These are phyloP conservation scores for Bocquillonia castaneifolia DNA, from an alignment of 441 rosid genomes.

Conservation along the genomic window DNA sequence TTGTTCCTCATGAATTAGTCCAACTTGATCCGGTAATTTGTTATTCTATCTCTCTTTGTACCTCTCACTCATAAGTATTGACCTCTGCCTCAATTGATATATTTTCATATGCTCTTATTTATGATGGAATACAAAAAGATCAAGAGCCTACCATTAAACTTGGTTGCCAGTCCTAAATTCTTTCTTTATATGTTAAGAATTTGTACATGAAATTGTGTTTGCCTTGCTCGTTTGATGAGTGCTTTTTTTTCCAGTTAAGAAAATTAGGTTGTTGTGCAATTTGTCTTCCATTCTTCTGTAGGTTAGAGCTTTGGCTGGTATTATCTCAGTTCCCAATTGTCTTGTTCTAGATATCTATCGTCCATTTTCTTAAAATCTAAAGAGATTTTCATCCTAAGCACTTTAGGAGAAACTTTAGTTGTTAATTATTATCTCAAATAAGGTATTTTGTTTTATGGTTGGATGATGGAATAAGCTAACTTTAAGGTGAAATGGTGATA, in stretches of 20 bases:
- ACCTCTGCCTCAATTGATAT: too few relatives aligned
- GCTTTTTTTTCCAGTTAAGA: too few relatives aligned
- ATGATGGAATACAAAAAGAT: neutral
- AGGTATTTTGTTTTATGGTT: neutral
- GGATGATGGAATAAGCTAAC: neutral
- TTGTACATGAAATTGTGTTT: neutral
- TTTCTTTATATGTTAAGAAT: neutral
- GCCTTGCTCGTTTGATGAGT: neutral
- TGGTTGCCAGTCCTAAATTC: neutral
- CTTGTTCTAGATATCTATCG: neutral
- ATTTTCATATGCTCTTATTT: neutral
- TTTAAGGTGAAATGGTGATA: neutral
- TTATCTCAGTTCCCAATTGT: neutral
- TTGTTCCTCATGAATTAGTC: slow-evolving; percentile 48
- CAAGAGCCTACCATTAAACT: neutral
- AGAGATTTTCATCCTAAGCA: neutral
- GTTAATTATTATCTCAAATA: neutral
- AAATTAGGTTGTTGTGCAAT: too few relatives aligned
- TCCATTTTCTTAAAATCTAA: neutral
- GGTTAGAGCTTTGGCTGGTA: neutral
- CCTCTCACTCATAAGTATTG: neutral
- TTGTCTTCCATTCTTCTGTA: neutral
- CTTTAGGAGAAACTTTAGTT: too few relatives aligned
- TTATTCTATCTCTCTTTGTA: neutral
- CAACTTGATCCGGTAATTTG: slow-evolving; percentile 47